Base-by-base conservation (phyloP, 768 basidiomycete species). In the Tephrocybe sp. region DNA sequence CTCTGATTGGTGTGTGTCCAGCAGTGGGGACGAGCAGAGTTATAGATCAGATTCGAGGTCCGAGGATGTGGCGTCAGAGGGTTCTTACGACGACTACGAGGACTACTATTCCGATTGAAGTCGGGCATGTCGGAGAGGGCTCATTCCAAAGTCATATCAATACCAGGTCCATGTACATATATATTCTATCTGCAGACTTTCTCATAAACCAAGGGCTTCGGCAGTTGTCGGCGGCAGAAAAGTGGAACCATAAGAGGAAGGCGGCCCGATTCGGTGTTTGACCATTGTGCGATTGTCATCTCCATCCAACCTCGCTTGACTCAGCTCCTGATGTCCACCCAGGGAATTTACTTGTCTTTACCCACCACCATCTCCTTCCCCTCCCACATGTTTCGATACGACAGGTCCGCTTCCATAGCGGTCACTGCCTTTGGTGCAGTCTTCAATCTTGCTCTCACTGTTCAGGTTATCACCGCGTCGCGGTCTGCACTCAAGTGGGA, bases 401-500 rank as follows among this genome's bases (percentile, higher is more conserved):
- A 57, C 39, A 68, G 65, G 61, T 60, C 61, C 25, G 63, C 65
- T 20, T 63, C 67, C 21, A 53, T 67, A 21, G 53, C 52, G n/a
- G 59, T 62, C 55, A 62, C 67, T 21, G 49, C 63, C 32, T 59
- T 65, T 10, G 67, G 67, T 4, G 51, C 63, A 2, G 25, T 63
- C 15, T 32, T 55, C 81, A 67, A 68, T 52, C 54, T 59, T 11
- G 69, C 64, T 60, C 45, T 68, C 68, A 37, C 62, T 59, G 48
- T 63, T 8, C 67, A 65, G 48, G 60, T 68, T 6, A 48, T 66
- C 20, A 40, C 63, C 23, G 51, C 63, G 45, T 66, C 61, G 59
- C 60, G 58, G 43, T 59, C 59, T 9, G 17, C 38, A 3, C 57
- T 73, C 54, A 74, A 72, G 55, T 73, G 73, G 67, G 78, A 77